Percentiles rank a stretch among this genome's conserved stretches.
Evolutionary conservation across 2,329 filamentous ascomycete genomes (phyloP).

Genomic region (Juglanconis oblonga): DNA sequence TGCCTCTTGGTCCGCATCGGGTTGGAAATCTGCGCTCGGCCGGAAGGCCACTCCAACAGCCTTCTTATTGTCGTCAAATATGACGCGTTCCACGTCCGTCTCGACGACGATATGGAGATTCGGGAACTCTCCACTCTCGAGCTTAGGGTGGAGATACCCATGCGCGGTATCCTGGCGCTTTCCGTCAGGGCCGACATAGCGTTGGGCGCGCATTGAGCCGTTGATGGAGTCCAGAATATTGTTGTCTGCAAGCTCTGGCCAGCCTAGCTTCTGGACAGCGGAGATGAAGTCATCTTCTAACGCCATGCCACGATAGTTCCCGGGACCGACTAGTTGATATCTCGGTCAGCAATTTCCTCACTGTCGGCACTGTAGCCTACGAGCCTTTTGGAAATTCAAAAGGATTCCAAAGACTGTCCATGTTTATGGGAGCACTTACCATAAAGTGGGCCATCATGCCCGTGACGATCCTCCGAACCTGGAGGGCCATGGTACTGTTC

Average conservation of each 20-base stretch:
- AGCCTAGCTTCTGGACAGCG: slow-evolving; percentile 42
- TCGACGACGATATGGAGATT: slow-evolving; percentile 52
- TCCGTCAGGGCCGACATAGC: slow-evolving; percentile 35
- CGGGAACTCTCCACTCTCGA: slow-evolving; percentile 41
- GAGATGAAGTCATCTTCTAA: slow-evolving; percentile 44
- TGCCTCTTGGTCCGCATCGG: slow-evolving; percentile 19
- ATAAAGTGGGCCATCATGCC: slow-evolving; percentile 45
- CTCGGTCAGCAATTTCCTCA: too few species aligned
- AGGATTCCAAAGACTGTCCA: neutral
- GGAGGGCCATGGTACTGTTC: slow-evolving; percentile 44
- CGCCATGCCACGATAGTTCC: slow-evolving; percentile 36
- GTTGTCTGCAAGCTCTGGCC: slow-evolving; percentile 44
- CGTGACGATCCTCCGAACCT: slow-evolving; percentile 40
- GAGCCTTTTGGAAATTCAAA: too few species aligned
- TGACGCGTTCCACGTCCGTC: slow-evolving; percentile 45
- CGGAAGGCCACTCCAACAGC: slow-evolving; percentile 48
- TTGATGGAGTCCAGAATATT: slow-evolving; percentile 39
- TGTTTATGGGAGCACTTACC: neutral
- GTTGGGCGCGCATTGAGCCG: slow-evolving; percentile 24
- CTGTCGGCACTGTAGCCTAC: too few species aligned
- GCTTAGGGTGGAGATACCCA: slow-evolving; percentile 47
- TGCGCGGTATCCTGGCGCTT: slow-evolving; percentile 52
- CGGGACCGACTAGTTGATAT: slow-evolving; percentile 35
- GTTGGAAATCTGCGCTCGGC: slow-evolving; percentile 37
- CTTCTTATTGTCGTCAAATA: slow-evolving; percentile 45